These are phyloP conservation scores for Leptomonas pyrrhocoris DNA, from an alignment of 208 protist species.

Conservation along the genomic window DNA sequence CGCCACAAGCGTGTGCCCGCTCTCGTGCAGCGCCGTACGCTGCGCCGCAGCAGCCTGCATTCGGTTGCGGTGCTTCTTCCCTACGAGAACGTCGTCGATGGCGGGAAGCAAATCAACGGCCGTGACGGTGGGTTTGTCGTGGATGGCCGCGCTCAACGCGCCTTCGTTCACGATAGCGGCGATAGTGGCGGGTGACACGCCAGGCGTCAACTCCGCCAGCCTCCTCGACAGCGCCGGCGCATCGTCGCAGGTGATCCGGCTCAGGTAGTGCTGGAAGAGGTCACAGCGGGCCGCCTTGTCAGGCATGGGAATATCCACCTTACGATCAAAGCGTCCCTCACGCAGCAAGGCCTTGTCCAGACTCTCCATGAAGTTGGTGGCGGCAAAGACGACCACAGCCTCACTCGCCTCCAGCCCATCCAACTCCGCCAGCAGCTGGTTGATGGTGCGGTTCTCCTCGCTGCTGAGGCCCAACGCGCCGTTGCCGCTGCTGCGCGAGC, in stretches of 20 bases:
- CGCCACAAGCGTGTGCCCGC: conserved; percentile 96
- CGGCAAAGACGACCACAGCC: conserved; percentile 96
- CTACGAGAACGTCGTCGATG: conserved; percentile 93
- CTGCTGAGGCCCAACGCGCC: conserved; percentile 86
- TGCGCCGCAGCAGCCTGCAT: conserved; percentile 81
- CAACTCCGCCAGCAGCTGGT: conserved; percentile 97
- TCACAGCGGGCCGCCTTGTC: conserved; percentile 83
- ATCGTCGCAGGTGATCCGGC: conserved; percentile 85
- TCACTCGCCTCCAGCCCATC: conserved; percentile 94
- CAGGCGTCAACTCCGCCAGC: conserved; percentile 90
- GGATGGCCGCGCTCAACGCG: conserved; percentile 89
- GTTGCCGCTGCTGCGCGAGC: conserved; percentile 84
- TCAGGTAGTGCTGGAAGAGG: conserved; percentile 92
- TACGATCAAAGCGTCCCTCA: conserved; percentile 93
- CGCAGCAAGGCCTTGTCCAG: conserved; percentile 95
- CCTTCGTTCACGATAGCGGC: conserved; percentile 98
- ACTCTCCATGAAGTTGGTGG: conserved; percentile 97
- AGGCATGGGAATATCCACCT: conserved; percentile 93
- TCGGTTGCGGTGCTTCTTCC: conserved; percentile 92
- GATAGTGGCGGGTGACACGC: conserved; percentile 95
- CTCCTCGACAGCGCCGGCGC: conserved; percentile 62
- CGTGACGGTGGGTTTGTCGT: conserved; percentile 72
- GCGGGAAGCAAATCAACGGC: conserved; percentile 77
- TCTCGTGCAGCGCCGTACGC: conserved; percentile 97
- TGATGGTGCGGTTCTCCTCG: conserved; percentile 96